Conservation (phyloP, 1,139 yeast genomes). For the Suhomyces yuchorum region DNA sequence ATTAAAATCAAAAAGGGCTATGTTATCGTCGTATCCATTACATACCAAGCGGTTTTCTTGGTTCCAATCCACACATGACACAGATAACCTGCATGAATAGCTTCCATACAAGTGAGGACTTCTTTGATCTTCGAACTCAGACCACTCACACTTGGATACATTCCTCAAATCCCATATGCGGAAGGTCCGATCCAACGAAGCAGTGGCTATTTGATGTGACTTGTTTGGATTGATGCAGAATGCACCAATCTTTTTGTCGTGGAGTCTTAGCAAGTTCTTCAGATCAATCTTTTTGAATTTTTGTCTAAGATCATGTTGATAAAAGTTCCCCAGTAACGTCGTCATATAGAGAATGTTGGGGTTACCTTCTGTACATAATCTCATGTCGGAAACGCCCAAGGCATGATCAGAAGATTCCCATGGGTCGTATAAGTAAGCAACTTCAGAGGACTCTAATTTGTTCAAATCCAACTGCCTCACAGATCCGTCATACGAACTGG, state of each 20-base stretch:
- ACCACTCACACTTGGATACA: constrained; percentile 39
- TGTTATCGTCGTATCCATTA: constrained; percentile 89
- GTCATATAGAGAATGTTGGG: constrained; percentile 65
- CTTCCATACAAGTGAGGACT: constrained; percentile 63
- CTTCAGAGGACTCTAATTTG: constrained; percentile 59
- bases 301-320: constrained; percentile 67
- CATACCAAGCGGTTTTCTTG: constrained; percentile 73
- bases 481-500: constrained; percentile 87
- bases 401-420: constrained; percentile 36
- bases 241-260: constrained; percentile 91
- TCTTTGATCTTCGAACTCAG: constrained; percentile 36
- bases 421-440: constrained; percentile 55
- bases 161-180: constrained; percentile 84
- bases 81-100: constrained; percentile 72
- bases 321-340: constrained; percentile 77
- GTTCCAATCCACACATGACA: constrained; percentile 89
- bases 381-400: constrained; percentile 66
- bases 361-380: constrained; percentile 45
- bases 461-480: constrained; percentile 70
- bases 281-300: constrained; percentile 31
- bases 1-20: constrained; percentile 53
- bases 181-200: constrained; percentile 82
- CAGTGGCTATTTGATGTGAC: constrained; percentile 70
- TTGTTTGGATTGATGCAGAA: constrained; percentile 72
- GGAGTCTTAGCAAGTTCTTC: constrained; percentile 54